These are phyloP conservation scores for Lachancea meyersii DNA, from an alignment of 805 yeast genomes.

Conservation along the genomic window DNA sequence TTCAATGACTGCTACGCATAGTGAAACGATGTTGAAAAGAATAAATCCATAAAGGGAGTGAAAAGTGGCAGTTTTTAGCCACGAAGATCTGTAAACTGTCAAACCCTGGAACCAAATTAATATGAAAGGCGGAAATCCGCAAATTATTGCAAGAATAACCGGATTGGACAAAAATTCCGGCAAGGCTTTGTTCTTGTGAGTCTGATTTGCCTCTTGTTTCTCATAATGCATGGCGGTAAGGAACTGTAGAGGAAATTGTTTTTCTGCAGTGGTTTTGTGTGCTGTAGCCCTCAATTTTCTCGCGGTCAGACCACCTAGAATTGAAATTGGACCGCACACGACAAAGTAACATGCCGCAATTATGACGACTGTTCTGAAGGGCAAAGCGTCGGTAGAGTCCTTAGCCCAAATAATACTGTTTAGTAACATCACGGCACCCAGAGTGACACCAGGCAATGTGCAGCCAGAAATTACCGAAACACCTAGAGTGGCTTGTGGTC, in stretches of 20 bases:
- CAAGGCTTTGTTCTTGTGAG: background rate
- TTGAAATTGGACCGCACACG: constrained; percentile 67
- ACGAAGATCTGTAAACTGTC: constrained; percentile 65
- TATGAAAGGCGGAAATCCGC: constrained; percentile 74
- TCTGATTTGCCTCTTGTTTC: background rate
- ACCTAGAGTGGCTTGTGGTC: constrained; percentile 12
- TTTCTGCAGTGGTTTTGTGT: background rate
- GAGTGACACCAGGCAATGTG: constrained; percentile 41
- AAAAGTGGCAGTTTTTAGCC: constrained; percentile 74
- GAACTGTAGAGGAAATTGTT: background rate
- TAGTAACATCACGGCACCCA: constrained; percentile 46
- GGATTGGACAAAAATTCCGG: constrained; percentile 10
- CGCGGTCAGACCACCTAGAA: constrained; percentile 54
- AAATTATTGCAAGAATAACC: constrained; percentile 31
- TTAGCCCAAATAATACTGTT: constrained; percentile 72
- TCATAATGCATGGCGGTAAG: constrained; percentile 2
- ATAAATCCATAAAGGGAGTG: constrained; percentile 78
- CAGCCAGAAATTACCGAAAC: constrained; percentile 44
- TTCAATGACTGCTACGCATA: constrained; percentile 61
- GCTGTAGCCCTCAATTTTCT: background rate
- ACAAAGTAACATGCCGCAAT: constrained; percentile 54
- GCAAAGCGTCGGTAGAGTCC: constrained; percentile 68
- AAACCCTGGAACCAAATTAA: constrained; percentile 74
- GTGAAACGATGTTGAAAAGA: constrained; percentile 50
- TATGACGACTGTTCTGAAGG: constrained; percentile 65